Evolutionary conservation across 345 rosid genomes (phyloP).

Genomic region (Lepidium aucheri): DNA sequence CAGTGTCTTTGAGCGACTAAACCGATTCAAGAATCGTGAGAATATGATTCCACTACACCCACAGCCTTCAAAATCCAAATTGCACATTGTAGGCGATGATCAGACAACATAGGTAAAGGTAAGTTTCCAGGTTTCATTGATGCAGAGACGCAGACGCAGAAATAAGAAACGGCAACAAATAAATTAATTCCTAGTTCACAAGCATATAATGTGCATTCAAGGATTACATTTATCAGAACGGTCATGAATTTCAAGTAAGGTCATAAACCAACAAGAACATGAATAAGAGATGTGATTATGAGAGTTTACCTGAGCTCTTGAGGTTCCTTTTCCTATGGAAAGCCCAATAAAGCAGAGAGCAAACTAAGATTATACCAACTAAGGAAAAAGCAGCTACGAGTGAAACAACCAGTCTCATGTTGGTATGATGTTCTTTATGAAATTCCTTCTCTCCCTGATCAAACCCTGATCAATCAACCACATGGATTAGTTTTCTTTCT

Average conservation of each 20-base stretch:
- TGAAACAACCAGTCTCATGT: slow-evolving; percentile 37
- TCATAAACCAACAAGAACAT: slow-evolving; percentile 1
- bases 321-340: slow-evolving; percentile 33
- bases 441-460: slow-evolving; percentile 30
- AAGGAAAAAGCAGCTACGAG: slow-evolving; percentile 53
- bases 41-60: slow-evolving; percentile 48
- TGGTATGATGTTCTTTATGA: slow-evolving; percentile 32
- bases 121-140: too few relatives aligned
- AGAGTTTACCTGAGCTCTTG: slow-evolving; percentile 45
- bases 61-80: slow-evolving; percentile 33
- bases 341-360: slow-evolving; percentile 45
- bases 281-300: neutral
- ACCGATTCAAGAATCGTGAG: slow-evolving; percentile 42
- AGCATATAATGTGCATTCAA: neutral
- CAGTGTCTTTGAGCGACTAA: slow-evolving; percentile 38
- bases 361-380: slow-evolving; percentile 34
- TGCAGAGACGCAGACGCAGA: too few relatives aligned
- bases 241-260: neutral
- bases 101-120: neutral
- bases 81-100: neutral
- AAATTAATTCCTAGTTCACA: too few relatives aligned
- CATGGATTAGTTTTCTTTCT: neutral
- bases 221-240: neutral
- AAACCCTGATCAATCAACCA: slow-evolving; percentile 35
- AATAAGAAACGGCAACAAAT: too few relatives aligned